These are phyloP conservation scores for Byssothecium circinans DNA, from an alignment of 2,329 filamentous ascomycete species.

Conservation along the genomic window DNA sequence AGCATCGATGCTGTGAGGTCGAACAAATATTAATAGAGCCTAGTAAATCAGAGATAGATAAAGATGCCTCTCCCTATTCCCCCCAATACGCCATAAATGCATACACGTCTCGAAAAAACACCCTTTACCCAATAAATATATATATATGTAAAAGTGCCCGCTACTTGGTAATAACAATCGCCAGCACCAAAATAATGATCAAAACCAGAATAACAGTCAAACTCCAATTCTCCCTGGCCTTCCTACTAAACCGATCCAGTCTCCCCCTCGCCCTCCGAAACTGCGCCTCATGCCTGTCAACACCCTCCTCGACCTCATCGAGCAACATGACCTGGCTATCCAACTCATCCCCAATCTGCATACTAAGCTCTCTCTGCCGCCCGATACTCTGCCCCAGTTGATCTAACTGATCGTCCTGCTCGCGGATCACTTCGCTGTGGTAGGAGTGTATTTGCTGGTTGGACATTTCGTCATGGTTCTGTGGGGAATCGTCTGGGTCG, in stretches of 20 bases:
- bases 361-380: conserved; percentile 86
- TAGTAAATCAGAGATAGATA: neutral
- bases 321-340: conserved; percentile 87
- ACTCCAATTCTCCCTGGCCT: conserved; percentile 83
- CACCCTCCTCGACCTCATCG: conserved; percentile 81
- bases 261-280: conserved; percentile 74
- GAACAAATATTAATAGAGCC: neutral
- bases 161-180: conserved; percentile 69
- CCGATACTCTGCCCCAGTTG: conserved; percentile 81
- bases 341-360: conserved; percentile 94
- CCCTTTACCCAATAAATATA: no score
- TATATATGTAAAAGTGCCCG: no score
- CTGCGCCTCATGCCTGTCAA: conserved; percentile 77
- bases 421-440: conserved; percentile 76
- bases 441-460: conserved; percentile 88
- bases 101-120: neutral
- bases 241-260: conserved; percentile 70
- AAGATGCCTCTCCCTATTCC: neutral
- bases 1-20: neutral
- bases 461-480: conserved; percentile 61
- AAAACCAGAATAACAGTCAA: conserved; percentile 77
- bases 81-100: conserved; percentile 2
- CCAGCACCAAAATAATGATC: conserved; percentile 77
- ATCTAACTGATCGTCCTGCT: conserved; percentile 95
- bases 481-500: conserved; percentile 56